A percentile compares a stretch with the other conserved stretches of the same genome.
Conservation (phyloP, 2,329 filamentous ascomycete genomes). For the Raffaelea albimanens region DNA sequence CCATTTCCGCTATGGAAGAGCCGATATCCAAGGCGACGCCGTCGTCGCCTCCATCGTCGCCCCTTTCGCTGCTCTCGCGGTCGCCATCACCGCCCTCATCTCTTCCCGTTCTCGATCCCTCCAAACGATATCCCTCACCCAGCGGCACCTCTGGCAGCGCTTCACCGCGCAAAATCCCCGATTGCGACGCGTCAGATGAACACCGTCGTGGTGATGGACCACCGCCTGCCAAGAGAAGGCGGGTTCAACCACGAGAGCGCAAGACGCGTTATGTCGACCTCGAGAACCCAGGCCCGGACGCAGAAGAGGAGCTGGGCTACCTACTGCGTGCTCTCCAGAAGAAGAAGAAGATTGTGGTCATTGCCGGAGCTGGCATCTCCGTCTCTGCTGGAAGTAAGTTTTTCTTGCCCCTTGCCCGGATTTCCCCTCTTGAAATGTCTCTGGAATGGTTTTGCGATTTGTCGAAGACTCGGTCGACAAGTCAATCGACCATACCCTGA, state of each 20-base stretch:
- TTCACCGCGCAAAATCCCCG: constrained; percentile 38
- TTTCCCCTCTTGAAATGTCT: constrained; percentile 1
- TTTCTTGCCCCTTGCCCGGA: constrained; percentile 8
- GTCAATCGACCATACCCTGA: too few species aligned
- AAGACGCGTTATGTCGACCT: constrained; percentile 79
- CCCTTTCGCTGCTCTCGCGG: constrained; percentile 42
- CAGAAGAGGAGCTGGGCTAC: constrained; percentile 55
- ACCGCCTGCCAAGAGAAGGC: constrained; percentile 68
- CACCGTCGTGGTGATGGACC: constrained; percentile 44
- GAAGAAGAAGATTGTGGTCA: constrained; percentile 93
- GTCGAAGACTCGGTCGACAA: too few species aligned
- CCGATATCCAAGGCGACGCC: not conserved
- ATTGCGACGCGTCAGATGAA: constrained; percentile 23
- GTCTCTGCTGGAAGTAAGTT: constrained; percentile 83
- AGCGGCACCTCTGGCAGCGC: constrained; percentile 37
- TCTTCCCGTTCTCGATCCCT: constrained; percentile 23
- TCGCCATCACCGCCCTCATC: constrained; percentile 45
- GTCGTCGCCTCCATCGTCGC: constrained; percentile 34
- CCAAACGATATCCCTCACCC: constrained; percentile 43
- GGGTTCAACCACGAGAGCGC: constrained; percentile 46
- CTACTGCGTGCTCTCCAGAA: constrained; percentile 68
- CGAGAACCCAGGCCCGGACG: constrained; percentile 38
- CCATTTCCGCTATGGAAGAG: not conserved
- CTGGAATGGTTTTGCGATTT: too few species aligned
- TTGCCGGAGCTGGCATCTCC: constrained; percentile 93